Evolutionary conservation across 2,329 filamentous ascomycete species (phyloP), one percentile per base, ranked within the genome.

Genomic region (Monilinia fructicola): DNA sequence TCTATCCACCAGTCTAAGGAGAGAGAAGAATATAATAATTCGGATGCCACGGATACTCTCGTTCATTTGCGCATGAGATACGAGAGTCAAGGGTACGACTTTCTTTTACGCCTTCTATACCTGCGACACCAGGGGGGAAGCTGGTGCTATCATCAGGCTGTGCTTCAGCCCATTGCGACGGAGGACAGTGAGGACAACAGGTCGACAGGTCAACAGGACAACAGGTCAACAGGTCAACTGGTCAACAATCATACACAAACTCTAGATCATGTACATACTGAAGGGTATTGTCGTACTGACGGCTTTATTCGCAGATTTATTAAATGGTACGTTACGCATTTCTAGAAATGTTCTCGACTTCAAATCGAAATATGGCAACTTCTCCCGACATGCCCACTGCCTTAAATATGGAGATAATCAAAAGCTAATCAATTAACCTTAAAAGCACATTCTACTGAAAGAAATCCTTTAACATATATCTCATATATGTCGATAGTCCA

Each of bases 391-490:
- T 21, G 58, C 58, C 35, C 40, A 42, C 48, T 61, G 35, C 55
- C n/a, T 65, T 53, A 44, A 65, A 53, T 42, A 35, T 61, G 46
- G 56, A 53, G 46, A 61, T 46, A 3, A 56, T 42, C 55, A 42
- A 53, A 40, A 46, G 64, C 64, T 65, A 65, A 65, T 61, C 26
- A 18, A 44, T 61, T 26, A 65, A 61, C 66, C 63, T 64, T 55
- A 64, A 77, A 77, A 87, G 90, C 88, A 70, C 85, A 90, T 77
- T 96, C 92, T 0, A 82, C 85, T 60, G 84, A 87, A 70, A 86
- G 94, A 72, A 91, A 91, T 74, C 92, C 93, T 42, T 83, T 99
- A 69, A 86, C 84, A 72, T 87, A 90, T 75, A 81, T 97, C 60
- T 88, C 88, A 16, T 82, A 16, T 82, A 87, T 56, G 80, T 97